Base-by-base conservation (phyloP, 441 rosid species). In the Codiaeum variegatum region DNA sequence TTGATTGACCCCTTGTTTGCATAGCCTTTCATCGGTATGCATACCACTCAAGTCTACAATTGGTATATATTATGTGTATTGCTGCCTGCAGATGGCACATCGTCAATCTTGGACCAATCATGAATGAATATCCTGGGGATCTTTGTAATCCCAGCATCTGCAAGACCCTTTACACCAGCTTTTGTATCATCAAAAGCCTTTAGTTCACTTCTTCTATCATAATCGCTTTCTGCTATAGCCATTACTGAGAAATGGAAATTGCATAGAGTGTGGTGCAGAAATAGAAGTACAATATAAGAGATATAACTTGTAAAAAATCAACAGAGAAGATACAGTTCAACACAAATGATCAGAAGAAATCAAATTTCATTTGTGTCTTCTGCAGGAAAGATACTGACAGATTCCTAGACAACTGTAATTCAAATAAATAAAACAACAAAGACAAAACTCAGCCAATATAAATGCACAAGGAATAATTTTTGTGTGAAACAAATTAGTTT, bases 31-130 rank as follows among this genome's bases (percentile, higher is more conserved):
- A n/a, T 70, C 21, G 1, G 3, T 58, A 3, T 60, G 29, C 15
- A 70, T 11, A 6, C 68, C 82, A 19, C 38, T 36, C 2, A 84
- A 51, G 51, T 75, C 77, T 19, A 84, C 73, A 24, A 76, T n/a
- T 0, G 83, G 87, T 21, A 81, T 42, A 10, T 4, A 9, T 7
- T 15, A 67, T 26, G 21, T 28, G 10, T 42, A 40, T 9, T 38
- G 15, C n/a, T n/a, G n/a, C n/a, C n/a, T n/a, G n/a, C n/a, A n/a
- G n/a, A n/a, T n/a, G n/a, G n/a, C n/a, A n/a, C n/a, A n/a, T n/a
- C n/a, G n/a, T n/a, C n/a, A n/a, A n/a, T n/a, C n/a, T n/a, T n/a
- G 9, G 63, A 4, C 16, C 16, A 38, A 29, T 29, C 36, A 12
- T 56, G 63, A 8, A 59, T 59, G 6, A 59, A 59, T 13, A 29